Conservation (phyloP, 495 filamentous ascomycete species). For the Hypoxylon cercidicola region DNA sequence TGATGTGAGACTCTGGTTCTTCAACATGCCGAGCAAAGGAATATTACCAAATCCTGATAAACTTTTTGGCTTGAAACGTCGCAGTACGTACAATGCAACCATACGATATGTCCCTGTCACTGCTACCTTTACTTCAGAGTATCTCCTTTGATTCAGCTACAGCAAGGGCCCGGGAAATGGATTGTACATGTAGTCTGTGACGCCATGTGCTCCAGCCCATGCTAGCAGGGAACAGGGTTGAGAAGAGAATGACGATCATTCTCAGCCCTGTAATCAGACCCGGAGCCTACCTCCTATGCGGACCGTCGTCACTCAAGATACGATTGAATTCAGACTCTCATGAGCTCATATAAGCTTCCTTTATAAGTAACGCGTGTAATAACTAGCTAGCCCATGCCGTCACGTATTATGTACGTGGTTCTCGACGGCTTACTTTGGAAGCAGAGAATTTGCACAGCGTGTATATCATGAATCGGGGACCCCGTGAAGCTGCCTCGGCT, state of each 20-base stretch:
- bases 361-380: too few species aligned
- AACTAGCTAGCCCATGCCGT: too few species aligned
- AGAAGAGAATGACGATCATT: not conserved
- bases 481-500: not conserved
- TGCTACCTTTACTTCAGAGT: not conserved
- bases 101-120: not conserved
- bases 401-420: not conserved
- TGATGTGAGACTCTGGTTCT: not conserved
- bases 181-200: not conserved
- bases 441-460: not conserved
- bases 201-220: conserved; percentile 29
- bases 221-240: conserved; percentile 8
- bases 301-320: not conserved
- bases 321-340: not conserved
- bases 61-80: not conserved
- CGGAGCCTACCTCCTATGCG: too few species aligned
- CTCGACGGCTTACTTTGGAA: not conserved
- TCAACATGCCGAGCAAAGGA: conserved; percentile 11
- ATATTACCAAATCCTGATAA: not conserved
- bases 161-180: not conserved
- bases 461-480: not conserved
- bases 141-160: not conserved
- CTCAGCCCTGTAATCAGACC: conserved; percentile 15
- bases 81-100: not conserved
- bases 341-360: too few species aligned